phyloP scores from a whole-genome alignment of 192 early-diverging fungal genomes.

The Entrophospora sp. region DNA sequence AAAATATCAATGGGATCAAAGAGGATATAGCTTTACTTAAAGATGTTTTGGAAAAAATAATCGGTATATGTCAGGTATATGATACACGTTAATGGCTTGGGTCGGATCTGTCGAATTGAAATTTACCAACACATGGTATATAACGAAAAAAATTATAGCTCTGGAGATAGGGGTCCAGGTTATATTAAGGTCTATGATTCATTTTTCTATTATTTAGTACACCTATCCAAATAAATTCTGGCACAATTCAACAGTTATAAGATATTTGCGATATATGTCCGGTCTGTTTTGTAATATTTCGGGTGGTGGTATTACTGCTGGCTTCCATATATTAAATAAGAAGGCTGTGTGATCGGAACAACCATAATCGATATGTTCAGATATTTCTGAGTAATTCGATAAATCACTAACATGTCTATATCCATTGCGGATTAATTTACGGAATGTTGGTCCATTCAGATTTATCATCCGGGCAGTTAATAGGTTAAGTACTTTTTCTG shows the following conservation, averaged over 20 bases:
- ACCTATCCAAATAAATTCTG: slow-evolving; percentile 6
- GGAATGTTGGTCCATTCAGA: slow-evolving; percentile 11
- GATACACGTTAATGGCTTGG: not conserved
- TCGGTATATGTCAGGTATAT: too few relatives aligned
- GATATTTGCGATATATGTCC: too few relatives aligned
- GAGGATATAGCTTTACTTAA: too few relatives aligned
- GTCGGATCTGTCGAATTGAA: not conserved
- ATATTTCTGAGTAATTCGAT: slow-evolving; percentile 13
- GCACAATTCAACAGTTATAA: too few relatives aligned
- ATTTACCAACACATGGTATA: not conserved
- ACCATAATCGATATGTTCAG: slow-evolving; percentile 6
- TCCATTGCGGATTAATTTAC: slow-evolving; percentile 4
- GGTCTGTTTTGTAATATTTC: slow-evolving; percentile 12
- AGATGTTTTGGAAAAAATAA: too few relatives aligned
- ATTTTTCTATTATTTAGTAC: slow-evolving; percentile 14
- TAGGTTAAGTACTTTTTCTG: too few relatives aligned
- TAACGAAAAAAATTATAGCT: too few relatives aligned
- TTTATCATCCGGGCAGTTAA: too few relatives aligned
- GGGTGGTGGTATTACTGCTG: slow-evolving; percentile 5
- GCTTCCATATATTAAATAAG: slow-evolving; percentile 15
- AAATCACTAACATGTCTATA: slow-evolving; percentile 8
- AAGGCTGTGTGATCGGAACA: slow-evolving; percentile 1
- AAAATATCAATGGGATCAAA: too few relatives aligned
- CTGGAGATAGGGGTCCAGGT: not conserved
- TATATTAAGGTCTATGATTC: slow-evolving; percentile 9